Base-by-base conservation (phyloP, 1,284 basidiomycete species). In the Cryptococcus sp. region DNA sequence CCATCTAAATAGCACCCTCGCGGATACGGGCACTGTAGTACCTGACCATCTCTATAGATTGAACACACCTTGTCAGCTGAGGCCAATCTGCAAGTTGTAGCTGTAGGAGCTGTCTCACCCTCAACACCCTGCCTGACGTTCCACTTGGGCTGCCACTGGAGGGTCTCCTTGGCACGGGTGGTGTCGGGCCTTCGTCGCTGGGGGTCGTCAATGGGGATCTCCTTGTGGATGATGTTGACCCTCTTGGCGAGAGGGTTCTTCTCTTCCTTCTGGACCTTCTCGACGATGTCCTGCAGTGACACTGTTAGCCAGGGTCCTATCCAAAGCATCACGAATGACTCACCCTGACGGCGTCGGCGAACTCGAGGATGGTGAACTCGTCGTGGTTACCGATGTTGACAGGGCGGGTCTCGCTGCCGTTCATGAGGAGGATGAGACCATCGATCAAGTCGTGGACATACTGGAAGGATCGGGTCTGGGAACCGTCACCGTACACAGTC, bases 401-500 rank as follows among this genome's bases (percentile, higher is more conserved):
- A 2, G 94, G 93, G 44, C 91, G 88, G 54, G 87, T 84, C 78
- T 94, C 90, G 70, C 84, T 79, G 44, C 89, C 91, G 82, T 92
- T 94, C 91, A 95, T 95, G 68, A 94, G 82, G 45, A 87, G 85
- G 76, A 94, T 94, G 56, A 95, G 80, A 57, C 78, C 78, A 64
- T 82, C 79, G 56, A 82, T 73, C 43, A 82, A 72, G 68, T 82
- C 82, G 70, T 81, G 79, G 20, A 81, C 73, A 72, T 93, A 96
- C 80, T 93, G 91, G 85, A 98, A 96, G 18, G 93, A 97, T 56
- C 95, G 87, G 20, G 95, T 98, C 79, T 97, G 93, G 47, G 81
- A 85, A 59, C 95, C 95, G 72, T 98, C 95, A 50, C 95, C 95
- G 78, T 97, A 98, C 47, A 98, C 88, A 49, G 93, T 96, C 82